Evolutionary conservation across 352 stramenopile species (phyloP).

Genomic region (Pelagophyceae sp.): DNA sequence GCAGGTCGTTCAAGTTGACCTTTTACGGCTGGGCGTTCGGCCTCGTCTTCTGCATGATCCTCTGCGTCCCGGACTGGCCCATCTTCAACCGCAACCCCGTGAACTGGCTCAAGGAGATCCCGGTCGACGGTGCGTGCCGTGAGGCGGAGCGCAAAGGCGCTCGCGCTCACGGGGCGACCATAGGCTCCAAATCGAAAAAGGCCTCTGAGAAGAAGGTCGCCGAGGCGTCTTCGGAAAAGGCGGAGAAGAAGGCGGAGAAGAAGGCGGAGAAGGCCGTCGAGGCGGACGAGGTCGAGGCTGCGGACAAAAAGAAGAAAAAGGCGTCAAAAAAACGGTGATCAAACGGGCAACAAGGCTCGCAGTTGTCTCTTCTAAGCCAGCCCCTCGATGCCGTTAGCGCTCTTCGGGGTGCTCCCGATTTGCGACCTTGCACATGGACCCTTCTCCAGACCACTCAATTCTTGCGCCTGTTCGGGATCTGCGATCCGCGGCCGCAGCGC

Average conservation of each 20-base stretch:
- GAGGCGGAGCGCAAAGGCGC: too few relatives aligned
- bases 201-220: not conserved
- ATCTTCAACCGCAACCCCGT: constrained; percentile 26
- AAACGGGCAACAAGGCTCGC: too few relatives aligned
- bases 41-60: constrained; percentile 14
- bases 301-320: not conserved
- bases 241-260: not conserved
- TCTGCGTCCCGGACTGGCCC: constrained; percentile 28
- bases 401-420: too few relatives aligned
- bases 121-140: not conserved
- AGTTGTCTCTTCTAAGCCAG: too few relatives aligned
- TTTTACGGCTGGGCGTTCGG: constrained; percentile 18
- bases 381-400: too few relatives aligned
- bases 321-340: too few relatives aligned
- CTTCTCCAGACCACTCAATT: too few relatives aligned
- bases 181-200: not conserved
- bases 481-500: too few relatives aligned
- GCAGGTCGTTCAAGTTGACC: constrained; percentile 21
- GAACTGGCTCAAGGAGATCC: constrained; percentile 19
- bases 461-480: too few relatives aligned
- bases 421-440: too few relatives aligned
- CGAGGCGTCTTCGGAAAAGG: not conserved
- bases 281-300: not conserved
- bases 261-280: not conserved
- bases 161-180: not conserved